These are phyloP conservation scores for Pichia cactophila DNA, from an alignment of 1,139 yeast genomes.

Conservation along the genomic window DNA sequence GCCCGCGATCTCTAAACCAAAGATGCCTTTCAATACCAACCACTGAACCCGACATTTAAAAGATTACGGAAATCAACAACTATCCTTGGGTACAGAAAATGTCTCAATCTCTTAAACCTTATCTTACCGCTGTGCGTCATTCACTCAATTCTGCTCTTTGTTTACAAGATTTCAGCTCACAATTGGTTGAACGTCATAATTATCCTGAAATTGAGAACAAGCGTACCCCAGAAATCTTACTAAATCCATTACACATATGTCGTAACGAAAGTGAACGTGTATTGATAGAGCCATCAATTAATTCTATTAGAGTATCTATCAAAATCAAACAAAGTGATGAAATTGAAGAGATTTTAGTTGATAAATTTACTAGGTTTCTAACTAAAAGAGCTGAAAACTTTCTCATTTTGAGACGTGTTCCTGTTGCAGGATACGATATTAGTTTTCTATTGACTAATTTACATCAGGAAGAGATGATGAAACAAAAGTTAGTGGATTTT, in stretches of 20 bases:
- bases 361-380: constrained; percentile 85
- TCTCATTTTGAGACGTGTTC: constrained; percentile 83
- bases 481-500: constrained; percentile 90
- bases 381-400: constrained; percentile 95
- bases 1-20: not conserved
- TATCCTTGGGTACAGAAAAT: constrained; percentile 1
- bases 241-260: constrained; percentile 85
- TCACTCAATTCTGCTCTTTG: constrained; percentile 95
- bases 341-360: constrained; percentile 88
- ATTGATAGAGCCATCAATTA: constrained; percentile 87
- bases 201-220: constrained; percentile 93
- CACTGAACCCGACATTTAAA: not conserved
- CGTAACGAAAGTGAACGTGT: constrained; percentile 93
- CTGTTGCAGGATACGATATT: constrained; percentile 86
- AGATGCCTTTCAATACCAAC: no score
- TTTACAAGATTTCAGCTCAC: constrained; percentile 89
- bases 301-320: constrained; percentile 81
- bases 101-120: constrained; percentile 95
- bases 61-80: not conserved
- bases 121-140: constrained; percentile 85
- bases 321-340: constrained; percentile 97
- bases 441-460: constrained; percentile 88
- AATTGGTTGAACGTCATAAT: constrained; percentile 93
- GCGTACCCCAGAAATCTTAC: constrained; percentile 68
- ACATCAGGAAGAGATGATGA: constrained; percentile 94